Base-by-base conservation (phyloP, 495 filamentous ascomycete genomes). In the Podospora pseudoanserina region DNA sequence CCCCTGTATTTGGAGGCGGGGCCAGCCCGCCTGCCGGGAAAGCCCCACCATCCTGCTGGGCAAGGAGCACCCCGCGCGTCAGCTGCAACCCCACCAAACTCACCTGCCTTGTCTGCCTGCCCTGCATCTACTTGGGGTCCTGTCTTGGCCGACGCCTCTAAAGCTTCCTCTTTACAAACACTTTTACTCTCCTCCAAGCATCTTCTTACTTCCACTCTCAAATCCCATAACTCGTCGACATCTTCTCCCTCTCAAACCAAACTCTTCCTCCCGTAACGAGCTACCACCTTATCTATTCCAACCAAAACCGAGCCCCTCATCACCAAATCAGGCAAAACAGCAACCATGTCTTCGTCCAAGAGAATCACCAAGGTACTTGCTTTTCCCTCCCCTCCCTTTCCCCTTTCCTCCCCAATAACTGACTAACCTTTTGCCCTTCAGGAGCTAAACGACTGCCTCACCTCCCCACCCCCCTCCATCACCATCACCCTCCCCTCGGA, bases 361-460 rank as follows among this genome's bases (percentile, higher is more conserved):
- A 85, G 87, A 53, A 87, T 89, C 74, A 81, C 81, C 62, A 90
- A 89, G 82, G 88, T 86, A 79, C 20, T 61, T 71, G 27, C 55
- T 58, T 39, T 26, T 55, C 23, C 23, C 53, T 30, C 66, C 58
- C 18, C 57, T 1, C 15, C 56, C 15, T 54, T 60, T 49, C 54
- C 55, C 5, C 34, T 13, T 32, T 49, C 6, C 67, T 55, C 23
- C 30, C 27, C 4, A 57, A 49, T 49, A 55, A 26, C 60, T 34
- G 20, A 28, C 23, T 0, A 23, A 23, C 23, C 56, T 28, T 20
- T n/a, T 13, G 0, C 32, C 57, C 2, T 30, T 32, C 68, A 96
- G 92, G 92, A 96, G 77, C 84, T 91, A 54, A 80, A 80, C 44
- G 91, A 94, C 72, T 87, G 92, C 76, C 85, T 81, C 55, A 78